Conservation (phyloP, 129 eudicot species). For the Logfia minima region DNA sequence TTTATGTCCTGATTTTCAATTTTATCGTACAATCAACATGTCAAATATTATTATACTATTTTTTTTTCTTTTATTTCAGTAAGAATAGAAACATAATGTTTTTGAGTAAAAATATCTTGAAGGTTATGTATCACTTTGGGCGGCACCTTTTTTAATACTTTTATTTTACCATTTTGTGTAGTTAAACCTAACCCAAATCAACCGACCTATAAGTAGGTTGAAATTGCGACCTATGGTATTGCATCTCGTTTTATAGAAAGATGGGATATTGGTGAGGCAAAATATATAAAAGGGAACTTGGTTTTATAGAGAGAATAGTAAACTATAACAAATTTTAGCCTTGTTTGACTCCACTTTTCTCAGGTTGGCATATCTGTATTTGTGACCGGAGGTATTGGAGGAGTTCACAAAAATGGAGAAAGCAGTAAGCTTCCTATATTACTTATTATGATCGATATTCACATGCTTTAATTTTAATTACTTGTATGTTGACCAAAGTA, state of each 20-base stretch:
- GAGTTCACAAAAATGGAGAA: conserved; percentile 95
- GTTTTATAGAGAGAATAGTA: not conserved
- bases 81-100: not conserved
- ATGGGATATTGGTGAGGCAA: not conserved
- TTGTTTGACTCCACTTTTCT: conserved; percentile 7
- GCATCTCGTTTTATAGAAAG: not conserved
- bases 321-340: not conserved
- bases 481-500: not conserved
- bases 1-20: not conserved
- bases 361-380: conserved; percentile 95
- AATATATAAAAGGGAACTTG: not conserved
- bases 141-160: not conserved
- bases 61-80: not conserved
- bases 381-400: conserved; percentile 96
- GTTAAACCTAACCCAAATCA: not conserved
- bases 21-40: not conserved
- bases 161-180: not conserved
- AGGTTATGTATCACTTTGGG: not conserved
- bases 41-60: not conserved
- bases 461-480: not conserved
- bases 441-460: conserved; percentile 1
- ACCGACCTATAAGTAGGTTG: not conserved
- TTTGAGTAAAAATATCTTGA: not conserved
- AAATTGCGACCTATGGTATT: conserved; percentile 1
- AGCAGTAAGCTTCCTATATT: conserved; percentile 48